These are phyloP conservation scores for Beverwykella pulmonaria DNA, from an alignment of 495 filamentous ascomycete species.

Conservation along the genomic window DNA sequence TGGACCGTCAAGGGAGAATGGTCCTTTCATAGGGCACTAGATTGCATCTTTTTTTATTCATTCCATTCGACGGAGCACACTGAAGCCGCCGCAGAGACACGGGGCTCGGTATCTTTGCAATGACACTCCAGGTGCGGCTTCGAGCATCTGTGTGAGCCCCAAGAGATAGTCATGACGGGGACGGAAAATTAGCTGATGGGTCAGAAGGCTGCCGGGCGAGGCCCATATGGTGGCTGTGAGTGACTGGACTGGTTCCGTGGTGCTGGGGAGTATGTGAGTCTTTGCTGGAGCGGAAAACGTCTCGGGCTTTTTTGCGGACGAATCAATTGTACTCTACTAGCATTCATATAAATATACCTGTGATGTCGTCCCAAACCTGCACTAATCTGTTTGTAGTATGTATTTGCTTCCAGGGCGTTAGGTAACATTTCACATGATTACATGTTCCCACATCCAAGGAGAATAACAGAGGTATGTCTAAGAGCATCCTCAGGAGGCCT, in stretches of 20 bases:
- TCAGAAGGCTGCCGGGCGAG: not conserved
- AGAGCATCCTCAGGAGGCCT: too few species aligned
- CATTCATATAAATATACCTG: constrained; percentile 24
- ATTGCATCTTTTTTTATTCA: constrained; percentile 11
- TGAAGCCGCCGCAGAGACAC: not conserved
- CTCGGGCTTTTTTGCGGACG: not conserved
- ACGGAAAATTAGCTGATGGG: not conserved
- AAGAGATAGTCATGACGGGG: not conserved
- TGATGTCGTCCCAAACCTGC: not conserved
- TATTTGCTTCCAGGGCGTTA: too few species aligned
- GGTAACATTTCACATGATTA: too few species aligned
- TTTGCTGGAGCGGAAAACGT: constrained; percentile 6
- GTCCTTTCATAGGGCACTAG: not conserved
- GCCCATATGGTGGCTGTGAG: not conserved
- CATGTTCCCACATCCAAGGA: too few species aligned
- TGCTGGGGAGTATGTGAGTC: constrained; percentile 9
- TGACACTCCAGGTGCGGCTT: constrained; percentile 2
- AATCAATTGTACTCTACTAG: constrained; percentile 11
- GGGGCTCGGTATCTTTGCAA: not conserved
- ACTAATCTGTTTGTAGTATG: not conserved
- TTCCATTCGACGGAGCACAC: not conserved
- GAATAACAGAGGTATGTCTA: too few species aligned
- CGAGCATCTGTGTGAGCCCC: not conserved
- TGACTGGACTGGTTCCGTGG: not conserved
- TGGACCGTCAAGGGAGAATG: not conserved